phyloP scores from a whole-genome alignment of 1,139 yeast species.

The Debaryomycetaceae sp. region DNA sequence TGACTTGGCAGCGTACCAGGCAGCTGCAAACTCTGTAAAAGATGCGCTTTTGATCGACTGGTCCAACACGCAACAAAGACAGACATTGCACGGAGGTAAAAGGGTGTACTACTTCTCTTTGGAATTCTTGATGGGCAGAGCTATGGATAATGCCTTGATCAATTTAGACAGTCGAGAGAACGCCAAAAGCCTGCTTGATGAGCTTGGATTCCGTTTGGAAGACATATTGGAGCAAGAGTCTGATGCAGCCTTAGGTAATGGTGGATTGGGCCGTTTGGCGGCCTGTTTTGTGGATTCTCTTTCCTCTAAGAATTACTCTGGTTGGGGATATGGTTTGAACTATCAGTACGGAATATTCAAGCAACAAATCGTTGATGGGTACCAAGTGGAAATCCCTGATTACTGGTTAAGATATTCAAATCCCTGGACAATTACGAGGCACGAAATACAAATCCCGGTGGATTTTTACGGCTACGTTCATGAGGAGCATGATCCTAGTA shows the following conservation, averaged over 20 bases:
- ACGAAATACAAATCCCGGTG: slow-evolving; percentile 87
- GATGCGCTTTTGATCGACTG: slow-evolving; percentile 82
- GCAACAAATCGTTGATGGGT: slow-evolving; percentile 87
- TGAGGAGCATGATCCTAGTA: slow-evolving; percentile 51
- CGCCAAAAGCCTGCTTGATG: slow-evolving; percentile 56
- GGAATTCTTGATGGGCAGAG: slow-evolving; percentile 93
- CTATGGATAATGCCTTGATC: slow-evolving; percentile 89
- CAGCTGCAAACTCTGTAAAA: slow-evolving; percentile 74
- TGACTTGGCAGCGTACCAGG: slow-evolving; percentile 88
- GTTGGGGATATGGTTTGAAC: slow-evolving; percentile 95
- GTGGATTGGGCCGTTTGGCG: slow-evolving; percentile 92
- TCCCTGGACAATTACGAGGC: slow-evolving; percentile 90
- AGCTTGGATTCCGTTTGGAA: slow-evolving; percentile 84
- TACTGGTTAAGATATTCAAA: slow-evolving; percentile 86
- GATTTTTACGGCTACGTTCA: slow-evolving; percentile 86
- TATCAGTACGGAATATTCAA: slow-evolving; percentile 93
- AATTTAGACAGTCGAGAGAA: slow-evolving; percentile 58
- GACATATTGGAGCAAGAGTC: slow-evolving; percentile 85
- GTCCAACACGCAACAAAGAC: slow-evolving; percentile 91
- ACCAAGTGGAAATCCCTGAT: slow-evolving; percentile 92
- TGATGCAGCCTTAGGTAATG: slow-evolving; percentile 93
- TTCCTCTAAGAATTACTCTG: slow-evolving; percentile 82
- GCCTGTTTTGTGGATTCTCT: slow-evolving; percentile 92
- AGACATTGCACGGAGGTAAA: slow-evolving; percentile 80
- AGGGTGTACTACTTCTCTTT: slow-evolving; percentile 83